Conservation (phyloP, 2,329 filamentous ascomycete species). For the Talaromyces rugulosus region DNA sequence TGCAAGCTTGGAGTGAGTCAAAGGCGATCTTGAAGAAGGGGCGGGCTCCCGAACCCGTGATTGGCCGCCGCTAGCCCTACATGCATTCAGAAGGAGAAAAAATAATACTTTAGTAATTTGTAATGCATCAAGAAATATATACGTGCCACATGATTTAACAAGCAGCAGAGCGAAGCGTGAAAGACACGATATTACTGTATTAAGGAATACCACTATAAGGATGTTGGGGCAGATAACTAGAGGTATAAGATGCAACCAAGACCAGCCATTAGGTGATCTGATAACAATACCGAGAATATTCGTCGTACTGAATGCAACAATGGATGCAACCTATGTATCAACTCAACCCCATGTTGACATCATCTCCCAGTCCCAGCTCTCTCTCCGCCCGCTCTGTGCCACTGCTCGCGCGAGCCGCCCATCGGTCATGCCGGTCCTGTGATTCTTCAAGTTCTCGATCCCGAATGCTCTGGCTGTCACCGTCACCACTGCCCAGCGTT, state of each 20-base stretch:
- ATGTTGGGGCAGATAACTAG: neutral
- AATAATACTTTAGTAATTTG: no score
- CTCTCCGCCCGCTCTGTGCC: constrained; percentile 47
- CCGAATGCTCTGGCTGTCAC: constrained; percentile 30
- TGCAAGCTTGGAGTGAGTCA: no score
- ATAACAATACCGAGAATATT: neutral
- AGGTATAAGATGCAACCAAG: neutral
- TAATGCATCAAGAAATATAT: no score
- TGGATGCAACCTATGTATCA: constrained; percentile 28
- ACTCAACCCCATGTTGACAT: constrained; percentile 77
- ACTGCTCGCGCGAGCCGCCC: constrained; percentile 52
- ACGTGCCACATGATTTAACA: no score
- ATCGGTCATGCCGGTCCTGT: constrained; percentile 49
- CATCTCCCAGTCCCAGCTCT: constrained; percentile 77
- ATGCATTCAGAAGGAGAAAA: neutral
- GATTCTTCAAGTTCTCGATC: constrained; percentile 35
- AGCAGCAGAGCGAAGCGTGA: neutral
- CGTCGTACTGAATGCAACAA: neutral
- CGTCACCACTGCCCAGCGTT: constrained; percentile 15
- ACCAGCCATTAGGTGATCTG: neutral
- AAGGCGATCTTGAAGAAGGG: no score
- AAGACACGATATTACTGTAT: neutral
- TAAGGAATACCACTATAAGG: neutral
- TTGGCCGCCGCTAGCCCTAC: neutral
- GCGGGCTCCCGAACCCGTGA: no score